These are phyloP conservation scores for Colletotrichum siamense DNA, from an alignment of 2,329 filamentous ascomycete genomes.

Conservation along the genomic window DNA sequence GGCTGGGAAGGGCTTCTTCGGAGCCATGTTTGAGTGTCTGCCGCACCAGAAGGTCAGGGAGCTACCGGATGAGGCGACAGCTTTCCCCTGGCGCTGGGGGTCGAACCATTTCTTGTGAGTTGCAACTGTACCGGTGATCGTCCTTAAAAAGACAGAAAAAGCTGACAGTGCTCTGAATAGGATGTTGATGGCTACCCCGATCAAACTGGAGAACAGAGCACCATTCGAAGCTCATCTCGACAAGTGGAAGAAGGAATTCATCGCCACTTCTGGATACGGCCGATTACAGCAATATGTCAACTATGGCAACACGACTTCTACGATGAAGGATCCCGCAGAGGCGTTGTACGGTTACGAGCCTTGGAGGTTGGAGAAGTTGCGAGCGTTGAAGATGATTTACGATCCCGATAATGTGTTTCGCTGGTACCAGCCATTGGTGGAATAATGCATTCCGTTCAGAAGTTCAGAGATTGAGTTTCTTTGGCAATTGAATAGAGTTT, in stretches of 20 bases:
- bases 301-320: conserved; percentile 34
- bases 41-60: conserved; percentile 13
- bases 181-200: conserved; percentile 35
- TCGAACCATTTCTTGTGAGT: conserved; percentile 15
- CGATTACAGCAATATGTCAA: conserved; percentile 25
- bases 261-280: conserved; percentile 26
- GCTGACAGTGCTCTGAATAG: conserved; percentile 6
- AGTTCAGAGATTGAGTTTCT: background rate
- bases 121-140: no score
- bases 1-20: conserved; percentile 11
- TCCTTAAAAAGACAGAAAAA: no score
- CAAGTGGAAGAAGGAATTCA: conserved; percentile 35
- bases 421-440: conserved; percentile 13
- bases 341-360: conserved; percentile 27
- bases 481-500: background rate
- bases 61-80: background rate
- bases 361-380: conserved; percentile 27
- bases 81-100: conserved; percentile 11
- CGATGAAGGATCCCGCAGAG: conserved; percentile 32
- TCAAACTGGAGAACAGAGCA: conserved; percentile 34
- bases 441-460: background rate
- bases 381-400: conserved; percentile 37
- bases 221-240: conserved; percentile 44
- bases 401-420: conserved; percentile 40
- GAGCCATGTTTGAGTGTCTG: conserved; percentile 14